Base-by-base conservation (phyloP, 352 stramenopile genomes). In the Elongisporangium anandrum region DNA sequence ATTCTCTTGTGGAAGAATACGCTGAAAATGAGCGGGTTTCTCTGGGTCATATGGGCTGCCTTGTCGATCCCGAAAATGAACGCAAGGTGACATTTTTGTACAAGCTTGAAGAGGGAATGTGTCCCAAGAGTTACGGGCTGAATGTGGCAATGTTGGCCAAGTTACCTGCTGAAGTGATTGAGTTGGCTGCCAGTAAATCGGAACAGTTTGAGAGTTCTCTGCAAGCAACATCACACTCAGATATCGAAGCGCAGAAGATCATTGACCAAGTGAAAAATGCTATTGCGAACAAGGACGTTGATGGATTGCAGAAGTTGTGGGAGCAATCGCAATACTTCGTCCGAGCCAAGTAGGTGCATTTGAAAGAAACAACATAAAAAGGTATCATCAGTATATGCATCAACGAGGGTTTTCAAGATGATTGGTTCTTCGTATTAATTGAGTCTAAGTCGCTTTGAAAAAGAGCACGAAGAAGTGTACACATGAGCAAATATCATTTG, bases 61-160 rank as follows among this genome's bases (percentile, higher is more conserved):
- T 93, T 29, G 79, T 93, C 16, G 84, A 94, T 55, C 78, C 83
- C 5, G 69, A 82, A 54, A 92, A 93, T 59, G 85, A 92, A 22
- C 79, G 91, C 51, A 97, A 97, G 62, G 97, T 99, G 23, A 99
- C 97, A 1, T 99, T 99, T 75, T 70, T 99, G 39, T 99, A 99
- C 85, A 99, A 98, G 68, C 77, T 99, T 12, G 89, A 93, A 16
- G 75, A 90, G 8, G 98, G 98, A 4, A 89, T 97, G 57, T 99
- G 95, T 63, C 97, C 97, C 17, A 99, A 99, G 73, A 98, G 88
- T 59, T 99, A 99, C 74, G 98, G 98, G 57, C 94, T 99, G 63
- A 99, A 99, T 71, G 97, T 99, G 9, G 98, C 98, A 9, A 93
- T 97, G 70, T 81, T 99, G 17, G 97, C 98, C 10, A 94, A 95